phyloP scores from a whole-genome alignment of 129 eudicot genomes.

The Rutidosis leptorrhynchoides region DNA sequence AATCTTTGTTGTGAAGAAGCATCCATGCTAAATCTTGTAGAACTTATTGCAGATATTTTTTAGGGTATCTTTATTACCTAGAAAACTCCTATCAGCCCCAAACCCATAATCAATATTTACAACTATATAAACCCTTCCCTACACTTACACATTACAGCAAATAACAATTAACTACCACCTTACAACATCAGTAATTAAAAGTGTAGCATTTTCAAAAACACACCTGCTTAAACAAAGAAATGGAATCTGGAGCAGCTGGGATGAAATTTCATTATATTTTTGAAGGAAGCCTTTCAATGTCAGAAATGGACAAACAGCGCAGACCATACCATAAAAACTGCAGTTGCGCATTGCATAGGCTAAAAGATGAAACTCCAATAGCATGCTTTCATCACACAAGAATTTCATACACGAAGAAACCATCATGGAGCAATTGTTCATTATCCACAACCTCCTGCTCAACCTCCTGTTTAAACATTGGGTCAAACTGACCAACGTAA shows the following conservation, averaged over 20 bases:
- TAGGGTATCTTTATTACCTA: constrained; percentile 11
- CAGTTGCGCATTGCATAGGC: constrained; percentile 32
- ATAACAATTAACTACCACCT: background rate
- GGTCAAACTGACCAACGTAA: background rate
- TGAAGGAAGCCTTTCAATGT: constrained; percentile 29
- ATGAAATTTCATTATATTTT: constrained; percentile 10
- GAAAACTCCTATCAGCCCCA: background rate
- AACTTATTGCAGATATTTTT: background rate
- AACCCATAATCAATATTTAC: background rate
- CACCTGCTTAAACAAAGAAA: background rate
- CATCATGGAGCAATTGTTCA: constrained; percentile 13
- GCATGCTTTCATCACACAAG: constrained; percentile 19
- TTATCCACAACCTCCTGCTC: constrained; percentile 23
- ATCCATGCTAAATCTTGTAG: background rate
- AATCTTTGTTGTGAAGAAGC: constrained; percentile 18
- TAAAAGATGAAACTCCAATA: constrained; percentile 15
- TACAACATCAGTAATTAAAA: background rate
- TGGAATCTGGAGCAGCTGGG: constrained; percentile 15
- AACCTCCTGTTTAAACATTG: constrained; percentile 7
- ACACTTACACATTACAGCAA: background rate
- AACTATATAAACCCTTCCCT: background rate
- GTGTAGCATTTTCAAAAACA: background rate
- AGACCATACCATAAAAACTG: constrained; percentile 42
- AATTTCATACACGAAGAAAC: constrained; percentile 27
- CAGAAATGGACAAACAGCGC: constrained; percentile 25